Percentiles rank a stretch among this genome's conserved stretches.
phyloP scores from a whole-genome alignment of 805 yeast genomes.

The Yarrowia osloensis region DNA sequence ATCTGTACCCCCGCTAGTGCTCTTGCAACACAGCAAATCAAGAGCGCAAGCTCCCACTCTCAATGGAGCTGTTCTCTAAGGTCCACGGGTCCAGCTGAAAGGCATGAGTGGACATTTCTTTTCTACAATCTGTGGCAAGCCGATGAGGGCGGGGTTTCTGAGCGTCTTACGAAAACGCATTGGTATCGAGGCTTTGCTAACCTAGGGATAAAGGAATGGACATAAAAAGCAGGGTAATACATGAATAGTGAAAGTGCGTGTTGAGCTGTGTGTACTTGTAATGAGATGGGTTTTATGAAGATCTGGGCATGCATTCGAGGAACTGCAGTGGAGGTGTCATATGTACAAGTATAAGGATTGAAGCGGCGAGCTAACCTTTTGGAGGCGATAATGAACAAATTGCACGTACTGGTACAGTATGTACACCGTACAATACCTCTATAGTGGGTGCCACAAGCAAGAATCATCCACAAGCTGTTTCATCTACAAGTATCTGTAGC shows the following conservation, averaged over 20 bases:
- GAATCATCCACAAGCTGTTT: too few species aligned
- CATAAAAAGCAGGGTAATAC: not conserved
- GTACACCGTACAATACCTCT: too few species aligned
- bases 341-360: too few species aligned
- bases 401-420: too few species aligned
- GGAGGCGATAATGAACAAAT: too few species aligned
- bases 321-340: too few species aligned
- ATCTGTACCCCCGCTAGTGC: not conserved
- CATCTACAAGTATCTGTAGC: too few species aligned
- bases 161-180: not conserved
- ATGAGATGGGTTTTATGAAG: too few species aligned
- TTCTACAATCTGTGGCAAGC: not conserved
- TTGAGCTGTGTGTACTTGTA: not conserved
- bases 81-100: conserved; percentile 17
- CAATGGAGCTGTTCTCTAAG: conserved; percentile 16
- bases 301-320: too few species aligned
- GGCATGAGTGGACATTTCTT: conserved; percentile 16
- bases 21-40: conserved; percentile 25
- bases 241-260: not conserved
- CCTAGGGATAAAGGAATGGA: not conserved
- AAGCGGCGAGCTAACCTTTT: too few species aligned
- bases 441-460: too few species aligned
- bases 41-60: conserved; percentile 28
- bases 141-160: conserved; percentile 22
- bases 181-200: not conserved